These are phyloP conservation scores for Fusarium armeniacum DNA, from an alignment of 2,329 filamentous ascomycete genomes.

Conservation along the genomic window DNA sequence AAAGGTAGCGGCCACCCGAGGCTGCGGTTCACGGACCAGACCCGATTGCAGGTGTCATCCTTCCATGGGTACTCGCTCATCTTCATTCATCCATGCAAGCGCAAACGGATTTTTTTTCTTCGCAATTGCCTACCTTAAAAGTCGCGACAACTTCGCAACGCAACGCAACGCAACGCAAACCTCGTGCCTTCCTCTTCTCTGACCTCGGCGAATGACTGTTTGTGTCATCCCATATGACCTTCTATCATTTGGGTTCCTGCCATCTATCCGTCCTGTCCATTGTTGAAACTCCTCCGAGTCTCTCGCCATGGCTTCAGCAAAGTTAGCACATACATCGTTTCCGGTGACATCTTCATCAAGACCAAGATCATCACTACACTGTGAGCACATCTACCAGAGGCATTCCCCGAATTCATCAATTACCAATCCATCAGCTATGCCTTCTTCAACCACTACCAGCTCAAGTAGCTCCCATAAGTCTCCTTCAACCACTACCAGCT, in stretches of 20 bases:
- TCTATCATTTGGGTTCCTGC: slow-evolving; percentile 1
- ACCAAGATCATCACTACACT: slow-evolving; percentile 15
- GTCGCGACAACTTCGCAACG: not conserved
- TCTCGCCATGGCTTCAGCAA: slow-evolving; percentile 33
- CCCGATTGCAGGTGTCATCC: slow-evolving; percentile 25
- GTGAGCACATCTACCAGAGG: slow-evolving; percentile 17
- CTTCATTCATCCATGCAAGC: slow-evolving; percentile 29
- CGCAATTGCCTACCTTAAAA: slow-evolving; percentile 1
- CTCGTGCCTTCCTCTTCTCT: slow-evolving; percentile 5
- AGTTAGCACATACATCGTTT: slow-evolving; percentile 32
- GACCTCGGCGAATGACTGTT: slow-evolving; percentile 12
- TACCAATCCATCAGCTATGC: not conserved
- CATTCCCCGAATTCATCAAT: slow-evolving; percentile 3
- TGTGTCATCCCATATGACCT: slow-evolving; percentile 1
- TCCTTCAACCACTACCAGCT: not conserved
- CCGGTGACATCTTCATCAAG: slow-evolving; percentile 20
- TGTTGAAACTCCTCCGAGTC: slow-evolving; percentile 5
- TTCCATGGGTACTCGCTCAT: slow-evolving; percentile 27
- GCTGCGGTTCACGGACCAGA: slow-evolving; percentile 36
- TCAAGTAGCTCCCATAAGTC: not conserved
- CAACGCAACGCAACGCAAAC: slow-evolving; percentile 3
- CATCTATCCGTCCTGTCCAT: not conserved
- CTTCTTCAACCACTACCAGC: not conserved
- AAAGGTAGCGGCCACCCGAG: slow-evolving; percentile 34
- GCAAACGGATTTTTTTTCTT: slow-evolving; percentile 26